These are phyloP conservation scores for Drechslerella dactyloides DNA, from an alignment of 2,329 filamentous ascomycete genomes.

Conservation along the genomic window DNA sequence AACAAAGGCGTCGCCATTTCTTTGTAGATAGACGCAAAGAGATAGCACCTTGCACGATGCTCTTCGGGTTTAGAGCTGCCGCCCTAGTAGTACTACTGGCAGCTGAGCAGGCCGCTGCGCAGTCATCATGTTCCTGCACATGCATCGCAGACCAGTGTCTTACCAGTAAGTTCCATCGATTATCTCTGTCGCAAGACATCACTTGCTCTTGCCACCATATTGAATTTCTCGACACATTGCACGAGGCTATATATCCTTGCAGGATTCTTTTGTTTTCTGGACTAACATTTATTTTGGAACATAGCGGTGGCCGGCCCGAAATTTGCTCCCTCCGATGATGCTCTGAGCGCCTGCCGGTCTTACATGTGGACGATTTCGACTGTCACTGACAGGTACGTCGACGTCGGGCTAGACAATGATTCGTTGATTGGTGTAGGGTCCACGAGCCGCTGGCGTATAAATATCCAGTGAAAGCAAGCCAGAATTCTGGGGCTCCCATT, in stretches of 20 bases:
- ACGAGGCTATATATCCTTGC: no score
- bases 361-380: slow-evolving; percentile 25
- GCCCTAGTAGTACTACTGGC: slow-evolving; percentile 17
- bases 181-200: no score
- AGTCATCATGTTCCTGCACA: slow-evolving; percentile 11
- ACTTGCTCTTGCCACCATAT: no score
- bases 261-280: no score
- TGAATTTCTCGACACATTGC: no score
- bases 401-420: no score
- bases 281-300: background rate
- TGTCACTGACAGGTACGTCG: slow-evolving; percentile 21
- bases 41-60: slow-evolving; percentile 20
- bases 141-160: slow-evolving; percentile 14
- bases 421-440: no score
- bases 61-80: slow-evolving; percentile 21
- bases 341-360: slow-evolving; percentile 21
- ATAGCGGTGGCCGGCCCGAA: slow-evolving; percentile 22
- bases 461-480: no score
- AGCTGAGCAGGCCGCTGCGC: slow-evolving; percentile 14
- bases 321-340: slow-evolving; percentile 10
- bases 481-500: no score
- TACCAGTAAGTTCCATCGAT: slow-evolving; percentile 11
- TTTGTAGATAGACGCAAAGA: slow-evolving; percentile 4
- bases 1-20: slow-evolving; percentile 3
- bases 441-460: no score